phyloP scores from a whole-genome alignment of 495 filamentous ascomycete species.

The Aspergillus incahuasiensis region DNA sequence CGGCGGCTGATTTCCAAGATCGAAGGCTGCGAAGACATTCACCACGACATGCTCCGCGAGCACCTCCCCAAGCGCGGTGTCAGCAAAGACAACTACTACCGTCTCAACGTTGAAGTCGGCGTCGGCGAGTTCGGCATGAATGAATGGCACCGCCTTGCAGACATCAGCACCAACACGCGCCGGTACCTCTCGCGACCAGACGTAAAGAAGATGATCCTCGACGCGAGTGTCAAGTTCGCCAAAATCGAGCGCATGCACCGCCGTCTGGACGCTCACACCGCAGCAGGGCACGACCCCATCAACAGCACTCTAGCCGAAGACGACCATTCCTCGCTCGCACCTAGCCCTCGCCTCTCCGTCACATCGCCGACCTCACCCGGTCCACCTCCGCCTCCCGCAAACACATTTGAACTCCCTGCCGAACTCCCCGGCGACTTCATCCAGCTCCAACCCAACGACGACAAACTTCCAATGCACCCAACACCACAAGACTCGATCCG shows the following conservation, averaged over 20 bases:
- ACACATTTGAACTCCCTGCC: slow-evolving; percentile 62
- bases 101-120: slow-evolving; percentile 94
- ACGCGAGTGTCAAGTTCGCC: slow-evolving; percentile 75
- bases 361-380: slow-evolving; percentile 1
- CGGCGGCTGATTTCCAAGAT: slow-evolving; percentile 81
- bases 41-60: slow-evolving; percentile 74
- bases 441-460: slow-evolving; percentile 24
- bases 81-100: slow-evolving; percentile 87
- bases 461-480: slow-evolving; percentile 32
- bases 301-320: slow-evolving; percentile 10
- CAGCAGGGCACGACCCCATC: slow-evolving; percentile 21
- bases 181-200: slow-evolving; percentile 71
- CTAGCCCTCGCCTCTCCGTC: slow-evolving; percentile 23
- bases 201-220: slow-evolving; percentile 68
- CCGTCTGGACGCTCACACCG: slow-evolving; percentile 38
- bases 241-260: slow-evolving; percentile 70
- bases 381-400: slow-evolving; percentile 40
- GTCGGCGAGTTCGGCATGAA: slow-evolving; percentile 99
- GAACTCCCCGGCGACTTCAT: slow-evolving; percentile 41
- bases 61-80: slow-evolving; percentile 73
- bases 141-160: slow-evolving; percentile 87
- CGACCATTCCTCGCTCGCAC: slow-evolving; percentile 11
- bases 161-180: slow-evolving; percentile 88
- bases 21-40: slow-evolving; percentile 89
- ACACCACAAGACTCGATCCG: slow-evolving; percentile 27